Conservation (phyloP, 2,329 filamentous ascomycete genomes). For the Scolecobasidium constrictum region DNA sequence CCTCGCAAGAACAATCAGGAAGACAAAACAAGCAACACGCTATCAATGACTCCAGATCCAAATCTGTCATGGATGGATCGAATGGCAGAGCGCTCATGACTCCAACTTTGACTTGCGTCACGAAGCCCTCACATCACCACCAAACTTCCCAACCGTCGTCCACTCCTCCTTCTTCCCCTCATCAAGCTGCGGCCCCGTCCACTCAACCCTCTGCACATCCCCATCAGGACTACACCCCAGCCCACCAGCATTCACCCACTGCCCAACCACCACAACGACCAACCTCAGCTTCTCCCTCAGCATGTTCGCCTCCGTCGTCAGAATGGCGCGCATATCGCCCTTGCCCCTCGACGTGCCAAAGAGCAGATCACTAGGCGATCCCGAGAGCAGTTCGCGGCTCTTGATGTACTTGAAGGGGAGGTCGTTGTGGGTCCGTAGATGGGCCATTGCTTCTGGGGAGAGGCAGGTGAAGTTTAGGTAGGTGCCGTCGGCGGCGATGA, state of each 20-base stretch:
- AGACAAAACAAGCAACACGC: no score
- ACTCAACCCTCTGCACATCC: constrained; percentile 26
- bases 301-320: constrained; percentile 59
- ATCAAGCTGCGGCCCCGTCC: constrained; percentile 32
- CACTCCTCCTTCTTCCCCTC: constrained; percentile 35
- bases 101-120: no score
- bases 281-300: constrained; percentile 67
- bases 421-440: constrained; percentile 51
- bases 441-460: constrained; percentile 56
- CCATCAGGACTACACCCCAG: constrained; percentile 39
- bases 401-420: constrained; percentile 57
- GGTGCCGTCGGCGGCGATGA: constrained; percentile 62
- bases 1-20: no score
- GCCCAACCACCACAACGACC: constrained; percentile 54
- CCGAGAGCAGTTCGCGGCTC: constrained; percentile 58
- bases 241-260: constrained; percentile 62
- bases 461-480: constrained; percentile 72
- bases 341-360: constrained; percentile 37
- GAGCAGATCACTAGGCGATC: constrained; percentile 61
- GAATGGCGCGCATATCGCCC: constrained; percentile 36
- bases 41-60: no score
- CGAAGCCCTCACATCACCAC: constrained; percentile 25
- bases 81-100: no score
- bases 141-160: constrained; percentile 37
- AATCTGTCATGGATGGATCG: not conserved